Base-by-base conservation (phyloP, 1,139 yeast species). In the Yamadazyma conglobata region DNA sequence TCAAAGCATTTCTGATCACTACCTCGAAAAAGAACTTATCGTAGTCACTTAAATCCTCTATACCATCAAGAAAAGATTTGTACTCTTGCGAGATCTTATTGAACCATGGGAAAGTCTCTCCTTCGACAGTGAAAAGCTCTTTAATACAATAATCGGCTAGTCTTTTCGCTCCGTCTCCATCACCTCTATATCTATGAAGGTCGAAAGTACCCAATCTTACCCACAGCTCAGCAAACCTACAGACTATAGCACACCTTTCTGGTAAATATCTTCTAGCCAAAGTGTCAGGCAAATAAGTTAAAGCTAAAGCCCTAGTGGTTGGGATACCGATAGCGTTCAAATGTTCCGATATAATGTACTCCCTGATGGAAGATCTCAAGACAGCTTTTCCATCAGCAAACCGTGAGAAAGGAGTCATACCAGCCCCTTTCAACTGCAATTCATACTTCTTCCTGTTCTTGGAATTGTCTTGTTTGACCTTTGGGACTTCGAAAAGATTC, bases 381-480 rank as follows among this genome's bases (percentile, higher is more conserved):
- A 88, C 95, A 0, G 97, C 97, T 48, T 87, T 88, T 2, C 98
- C 98, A 56, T 91, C 98, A 0, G 96, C 97, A 67, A 89, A 89
- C 35, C 98, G 68, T 0, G 95, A 84, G 53, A 70, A 91, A 1
- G 97, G 96, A 0, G 97, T 89, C 48, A 75, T 62, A 0, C 98
- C 98, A 1, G 93, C 79, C 0, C 98, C 98, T 57, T 89, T 91
- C 39, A 89, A 58, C 57, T 91, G 97, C 3, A 89, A 39, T 45
- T 85, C 94, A 44, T 71, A 80, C 25, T 52, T 54, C 1, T 34
- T 35, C 15, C 73, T 42, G 38, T 65, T 57, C n/a, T 19, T 19
- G 2, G 32, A 26, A 28, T 42, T 48, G 3, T 30, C 30, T 3
- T 21, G 7, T 31, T 64, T 68, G 4, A 42, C 27, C 40, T 64